These are phyloP conservation scores for Xerocomellus dryophilus DNA, from an alignment of 768 basidiomycete species.

Conservation along the genomic window DNA sequence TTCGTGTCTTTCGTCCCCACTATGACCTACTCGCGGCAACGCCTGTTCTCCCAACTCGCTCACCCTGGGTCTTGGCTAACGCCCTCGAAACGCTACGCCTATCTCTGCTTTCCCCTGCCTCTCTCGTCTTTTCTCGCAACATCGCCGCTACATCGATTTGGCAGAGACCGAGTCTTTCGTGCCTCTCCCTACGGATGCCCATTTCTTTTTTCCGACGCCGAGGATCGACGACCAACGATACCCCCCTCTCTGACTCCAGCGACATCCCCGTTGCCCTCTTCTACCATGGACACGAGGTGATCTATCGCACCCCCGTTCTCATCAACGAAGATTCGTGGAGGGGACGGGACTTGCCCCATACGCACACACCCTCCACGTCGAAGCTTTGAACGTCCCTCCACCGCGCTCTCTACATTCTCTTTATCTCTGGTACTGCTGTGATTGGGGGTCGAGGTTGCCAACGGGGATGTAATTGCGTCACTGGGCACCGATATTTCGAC, in stretches of 20 bases:
- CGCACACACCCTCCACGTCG: conserved; percentile 26
- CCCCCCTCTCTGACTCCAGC: conserved; percentile 15
- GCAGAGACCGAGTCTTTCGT: conserved; percentile 26
- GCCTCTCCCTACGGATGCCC: conserved; percentile 22
- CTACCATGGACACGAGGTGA: conserved; percentile 27
- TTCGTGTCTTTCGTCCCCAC: not conserved
- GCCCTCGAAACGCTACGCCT: conserved; percentile 28
- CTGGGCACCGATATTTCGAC: conserved; percentile 7
- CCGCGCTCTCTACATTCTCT: conserved; percentile 4
- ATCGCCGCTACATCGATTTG: conserved; percentile 22
- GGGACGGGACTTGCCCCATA: conserved; percentile 28
- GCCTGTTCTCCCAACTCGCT: conserved; percentile 24
- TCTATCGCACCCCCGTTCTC: conserved; percentile 16
- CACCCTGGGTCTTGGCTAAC: conserved; percentile 27
- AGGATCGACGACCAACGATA: too few relatives aligned
- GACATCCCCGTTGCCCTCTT: conserved; percentile 21
- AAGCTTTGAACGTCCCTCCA: conserved; percentile 16
- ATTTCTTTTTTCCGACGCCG: too few relatives aligned
- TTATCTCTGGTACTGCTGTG: not conserved
- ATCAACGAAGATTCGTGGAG: conserved; percentile 28
- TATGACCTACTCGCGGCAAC: conserved; percentile 27
- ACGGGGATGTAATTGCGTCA: not conserved
- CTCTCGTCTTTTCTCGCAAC: too few relatives aligned
- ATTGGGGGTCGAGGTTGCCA: not conserved
- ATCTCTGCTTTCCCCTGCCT: conserved; percentile 4